Evolutionary conservation across 2,329 filamentous ascomycete genomes (phyloP), one percentile per base, ranked within the genome.

Genomic region (Neofusicoccum sp.): DNA sequence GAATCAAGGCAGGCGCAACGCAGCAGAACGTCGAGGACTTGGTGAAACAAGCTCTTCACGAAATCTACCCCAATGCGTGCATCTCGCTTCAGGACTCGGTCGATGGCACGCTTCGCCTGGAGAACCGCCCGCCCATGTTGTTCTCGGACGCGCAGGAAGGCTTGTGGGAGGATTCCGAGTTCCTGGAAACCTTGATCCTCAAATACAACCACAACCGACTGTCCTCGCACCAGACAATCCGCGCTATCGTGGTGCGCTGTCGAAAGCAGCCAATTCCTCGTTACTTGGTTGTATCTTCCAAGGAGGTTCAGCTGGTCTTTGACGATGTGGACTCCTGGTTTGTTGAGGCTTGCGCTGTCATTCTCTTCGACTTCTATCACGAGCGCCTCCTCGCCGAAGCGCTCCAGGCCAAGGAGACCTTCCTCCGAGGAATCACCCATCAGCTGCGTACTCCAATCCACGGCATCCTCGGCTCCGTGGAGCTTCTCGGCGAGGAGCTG

Each of bases 311-410:
- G 31, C 64, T 69, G 0, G 74, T 81, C 3, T 80, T 80, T 51
- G 79, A 81, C 47, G 79, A 81, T 43, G 66, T 80, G 1, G 79
- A 81, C 58, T 66, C 76, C 0, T 79, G 78, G 75, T 80, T 81
- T 45, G 68, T 80, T 0, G 70, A 77, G 4, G 70, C 69, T 3
- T 79, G 77, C 49, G 74, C 78, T 0, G 64, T 65, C 4, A 67
- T 78, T 1, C 64, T 80, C 6, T 73, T 72, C 3, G 71, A 75
- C 3, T 70, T 69, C 20, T 75, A 74, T 66, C 78, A 80, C 30
- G 72, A 75, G 16, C 68, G 65, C 1, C 64, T 73, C 9, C 64
- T 80, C 0, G 65, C 71, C 26, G 77, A 81, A 62, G 78, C 76
- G 0, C 70, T 79, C 60, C 66, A 67, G 11, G 76, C 77, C 0